These are phyloP conservation scores for Coemansia sp. DNA, from an alignment of 192 early-diverging fungal species.

Conservation along the genomic window DNA sequence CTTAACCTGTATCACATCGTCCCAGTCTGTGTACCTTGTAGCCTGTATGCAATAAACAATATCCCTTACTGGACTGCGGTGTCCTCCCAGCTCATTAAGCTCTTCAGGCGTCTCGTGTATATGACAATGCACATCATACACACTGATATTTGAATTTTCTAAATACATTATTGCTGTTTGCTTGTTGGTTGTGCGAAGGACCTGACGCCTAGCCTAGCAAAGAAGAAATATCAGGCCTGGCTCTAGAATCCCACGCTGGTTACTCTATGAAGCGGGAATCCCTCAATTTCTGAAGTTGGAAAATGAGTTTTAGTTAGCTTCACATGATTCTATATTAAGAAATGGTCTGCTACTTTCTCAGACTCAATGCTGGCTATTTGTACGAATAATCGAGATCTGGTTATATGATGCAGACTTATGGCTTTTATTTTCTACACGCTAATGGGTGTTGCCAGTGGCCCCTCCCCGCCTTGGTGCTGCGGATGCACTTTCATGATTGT, in stretches of 20 bases:
- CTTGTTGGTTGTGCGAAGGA: slow-evolving; percentile 18
- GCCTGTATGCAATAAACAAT: slow-evolving; percentile 39
- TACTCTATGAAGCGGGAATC: slow-evolving; percentile 50
- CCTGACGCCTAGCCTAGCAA: slow-evolving; percentile 32
- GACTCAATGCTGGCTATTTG: neutral
- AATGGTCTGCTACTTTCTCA: neutral
- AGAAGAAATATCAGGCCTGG: slow-evolving; percentile 17
- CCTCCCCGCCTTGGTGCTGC: too few relatives aligned
- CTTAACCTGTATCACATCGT: slow-evolving; percentile 25
- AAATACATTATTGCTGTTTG: neutral
- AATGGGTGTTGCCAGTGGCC: neutral
- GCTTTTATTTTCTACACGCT: neutral
- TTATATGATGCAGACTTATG: neutral
- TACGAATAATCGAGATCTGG: neutral
- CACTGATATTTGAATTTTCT: neutral
- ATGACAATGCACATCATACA: slow-evolving; percentile 50
- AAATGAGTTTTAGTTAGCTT: slow-evolving; percentile 3
- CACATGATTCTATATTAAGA: neutral
- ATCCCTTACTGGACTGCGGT: neutral
- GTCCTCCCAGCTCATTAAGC: neutral
- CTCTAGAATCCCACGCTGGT: slow-evolving; percentile 28
- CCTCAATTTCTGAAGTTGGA: neutral
- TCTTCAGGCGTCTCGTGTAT: slow-evolving; percentile 42
- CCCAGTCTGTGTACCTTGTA: slow-evolving; percentile 46
- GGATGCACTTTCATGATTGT: too few relatives aligned